A percentile compares a stretch with the other conserved stretches of the same genome.
These are phyloP conservation scores for Xeromyces bisporus DNA, from an alignment of 495 filamentous ascomycete genomes.

Conservation along the genomic window DNA sequence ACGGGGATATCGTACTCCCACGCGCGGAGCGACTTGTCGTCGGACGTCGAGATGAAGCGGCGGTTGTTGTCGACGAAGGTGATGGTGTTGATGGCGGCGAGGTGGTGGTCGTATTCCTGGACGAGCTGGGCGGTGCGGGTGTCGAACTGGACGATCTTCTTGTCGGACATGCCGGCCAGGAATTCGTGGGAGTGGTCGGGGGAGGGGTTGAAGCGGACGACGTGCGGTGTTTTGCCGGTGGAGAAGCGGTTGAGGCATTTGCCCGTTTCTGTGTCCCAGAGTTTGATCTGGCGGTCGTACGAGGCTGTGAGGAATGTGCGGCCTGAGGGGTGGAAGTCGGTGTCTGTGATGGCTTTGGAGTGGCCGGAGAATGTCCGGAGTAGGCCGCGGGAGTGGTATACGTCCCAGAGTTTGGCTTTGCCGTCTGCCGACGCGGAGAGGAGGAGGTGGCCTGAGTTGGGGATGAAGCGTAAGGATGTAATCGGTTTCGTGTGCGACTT, in stretches of 20 bases:
- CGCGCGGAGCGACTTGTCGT: slow-evolving; percentile 86
- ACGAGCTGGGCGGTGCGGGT: slow-evolving; percentile 67
- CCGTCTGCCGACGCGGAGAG: slow-evolving; percentile 73
- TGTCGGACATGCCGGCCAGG: slow-evolving; percentile 90
- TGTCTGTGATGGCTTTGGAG: slow-evolving; percentile 75
- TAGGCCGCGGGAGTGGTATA: slow-evolving; percentile 74
- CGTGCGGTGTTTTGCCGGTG: slow-evolving; percentile 87
- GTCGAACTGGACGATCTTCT: slow-evolving; percentile 97
- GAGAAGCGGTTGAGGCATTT: slow-evolving; percentile 72
- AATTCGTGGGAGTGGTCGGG: slow-evolving; percentile 71
- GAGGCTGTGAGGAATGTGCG: slow-evolving; percentile 78
- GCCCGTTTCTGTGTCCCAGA: slow-evolving; percentile 97
- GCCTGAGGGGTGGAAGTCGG: slow-evolving; percentile 70
- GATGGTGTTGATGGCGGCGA: slow-evolving; percentile 94
- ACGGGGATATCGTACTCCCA: slow-evolving; percentile 98
- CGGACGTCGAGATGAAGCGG: slow-evolving; percentile 92
- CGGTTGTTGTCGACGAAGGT: slow-evolving; percentile 90
- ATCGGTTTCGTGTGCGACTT: slow-evolving; percentile 73
- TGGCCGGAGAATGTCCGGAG: slow-evolving; percentile 83
- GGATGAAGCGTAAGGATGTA: slow-evolving; percentile 76
- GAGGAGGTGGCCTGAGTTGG: slow-evolving; percentile 68
- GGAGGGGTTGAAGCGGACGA: slow-evolving; percentile 79
- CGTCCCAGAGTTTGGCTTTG: slow-evolving; percentile 89
- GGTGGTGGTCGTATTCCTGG: slow-evolving; percentile 96
- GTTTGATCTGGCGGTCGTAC: slow-evolving; percentile 86